Conservation (phyloP, 306 rosid genomes). For the Casuarina equisetifolia region DNA sequence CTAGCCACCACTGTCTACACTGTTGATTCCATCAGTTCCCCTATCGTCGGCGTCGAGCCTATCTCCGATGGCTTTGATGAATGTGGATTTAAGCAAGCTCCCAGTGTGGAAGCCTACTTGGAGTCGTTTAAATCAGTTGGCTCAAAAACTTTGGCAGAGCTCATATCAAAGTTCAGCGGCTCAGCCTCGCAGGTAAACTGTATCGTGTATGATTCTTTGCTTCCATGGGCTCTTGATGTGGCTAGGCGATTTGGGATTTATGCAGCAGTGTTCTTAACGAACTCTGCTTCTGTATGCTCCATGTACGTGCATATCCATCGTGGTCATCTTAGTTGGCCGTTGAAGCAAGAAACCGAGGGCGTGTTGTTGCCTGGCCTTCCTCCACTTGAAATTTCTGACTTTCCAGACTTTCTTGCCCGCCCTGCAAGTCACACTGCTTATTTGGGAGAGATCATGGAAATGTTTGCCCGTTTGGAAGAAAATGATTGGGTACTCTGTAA, state of each 20-base stretch:
- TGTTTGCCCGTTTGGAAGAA: conserved; percentile 18
- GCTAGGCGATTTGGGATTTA: conserved; percentile 27
- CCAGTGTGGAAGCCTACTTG: conserved; percentile 30
- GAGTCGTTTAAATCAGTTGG: conserved; percentile 35
- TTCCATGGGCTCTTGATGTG: conserved; percentile 51
- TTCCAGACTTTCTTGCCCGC: conserved; percentile 30
- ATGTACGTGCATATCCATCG: conserved; percentile 27
- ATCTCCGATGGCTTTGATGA: conserved; percentile 45
- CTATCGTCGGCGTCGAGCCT: conserved; percentile 24
- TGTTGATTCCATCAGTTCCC: conserved; percentile 28
- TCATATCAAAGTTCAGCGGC: conserved; percentile 22
- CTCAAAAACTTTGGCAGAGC: conserved; percentile 31
- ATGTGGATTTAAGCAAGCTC: conserved; percentile 36
- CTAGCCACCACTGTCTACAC: conserved; percentile 39
- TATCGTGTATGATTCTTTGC: conserved; percentile 38
- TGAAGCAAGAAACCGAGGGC: conserved; percentile 12
- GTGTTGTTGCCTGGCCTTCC: conserved; percentile 39
- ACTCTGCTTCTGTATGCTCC: conserved; percentile 39
- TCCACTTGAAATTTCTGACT: conserved; percentile 25
- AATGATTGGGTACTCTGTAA: conserved; percentile 46
- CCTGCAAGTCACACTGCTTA: conserved; percentile 28
- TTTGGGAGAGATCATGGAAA: conserved; percentile 27
- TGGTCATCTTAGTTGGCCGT: conserved; percentile 18
- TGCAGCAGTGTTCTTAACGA: conserved; percentile 38
- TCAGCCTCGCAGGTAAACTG: conserved; percentile 32